These are phyloP conservation scores for Chlorella sp. DNA, from an alignment of 139 green algal genomes.

Conservation along the genomic window DNA sequence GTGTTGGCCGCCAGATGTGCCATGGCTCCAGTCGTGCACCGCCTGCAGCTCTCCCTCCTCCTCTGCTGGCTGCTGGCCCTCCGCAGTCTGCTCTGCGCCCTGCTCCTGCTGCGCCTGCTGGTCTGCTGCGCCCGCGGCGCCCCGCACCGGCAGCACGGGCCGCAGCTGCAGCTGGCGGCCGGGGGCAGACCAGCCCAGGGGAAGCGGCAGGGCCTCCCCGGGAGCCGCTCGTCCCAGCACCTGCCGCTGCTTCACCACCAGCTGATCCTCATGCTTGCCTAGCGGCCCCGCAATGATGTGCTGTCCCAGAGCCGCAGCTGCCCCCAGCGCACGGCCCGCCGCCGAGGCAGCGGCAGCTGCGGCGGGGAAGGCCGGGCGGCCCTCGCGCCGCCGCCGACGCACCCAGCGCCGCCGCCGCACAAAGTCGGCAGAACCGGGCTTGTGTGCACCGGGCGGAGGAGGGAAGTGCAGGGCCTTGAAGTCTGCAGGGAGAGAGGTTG, in stretches of 20 bases:
- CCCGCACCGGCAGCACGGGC: constrained; percentile 24
- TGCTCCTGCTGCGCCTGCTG: not conserved
- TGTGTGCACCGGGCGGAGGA: constrained; percentile 32
- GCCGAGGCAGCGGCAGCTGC: not conserved
- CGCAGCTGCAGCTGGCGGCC: constrained; percentile 75
- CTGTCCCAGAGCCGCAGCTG: too few relatives aligned
- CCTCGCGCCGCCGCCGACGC: constrained; percentile 41
- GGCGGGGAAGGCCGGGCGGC: not conserved
- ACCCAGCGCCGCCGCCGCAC: constrained; percentile 68
- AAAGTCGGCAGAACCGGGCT: constrained; percentile 51
- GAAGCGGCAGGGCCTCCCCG: constrained; percentile 69
- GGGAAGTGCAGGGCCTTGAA: constrained; percentile 46
- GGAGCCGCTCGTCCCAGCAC: constrained; percentile 69
- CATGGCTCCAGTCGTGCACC: constrained; percentile 68
- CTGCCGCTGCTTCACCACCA: not conserved
- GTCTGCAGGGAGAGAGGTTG: constrained; percentile 24
- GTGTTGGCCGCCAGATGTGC: constrained; percentile 45
- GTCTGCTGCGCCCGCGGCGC: not conserved
- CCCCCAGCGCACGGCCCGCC: not conserved
- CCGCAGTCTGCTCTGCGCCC: not conserved
- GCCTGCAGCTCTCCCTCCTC: not conserved
- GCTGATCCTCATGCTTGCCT: not conserved
- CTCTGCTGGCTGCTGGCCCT: not conserved
- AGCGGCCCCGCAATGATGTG: too few relatives aligned
- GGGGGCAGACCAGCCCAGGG: constrained; percentile 62